Base-by-base conservation (phyloP, 2,329 filamentous ascomycete genomes). In the Clarireedia hainanense region DNA sequence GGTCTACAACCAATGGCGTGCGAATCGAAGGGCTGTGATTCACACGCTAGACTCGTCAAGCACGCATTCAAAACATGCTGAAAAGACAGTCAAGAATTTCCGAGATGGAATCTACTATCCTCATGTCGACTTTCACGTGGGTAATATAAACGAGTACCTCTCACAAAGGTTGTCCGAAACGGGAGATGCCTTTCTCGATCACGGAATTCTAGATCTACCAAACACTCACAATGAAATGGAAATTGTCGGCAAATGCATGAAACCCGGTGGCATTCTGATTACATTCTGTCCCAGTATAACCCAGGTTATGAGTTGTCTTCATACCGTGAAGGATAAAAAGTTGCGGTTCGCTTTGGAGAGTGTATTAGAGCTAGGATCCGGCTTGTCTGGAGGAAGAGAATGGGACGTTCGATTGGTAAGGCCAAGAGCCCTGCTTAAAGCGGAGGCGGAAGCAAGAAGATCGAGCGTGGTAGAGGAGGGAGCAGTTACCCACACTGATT, bases 271-370 rank as follows among this genome's bases (percentile, higher is more conserved):
- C 0, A 73, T 80, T 7, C 73, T 92, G 34, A 75, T 86, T 14
- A 76, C 90, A 1, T 94, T 91, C 72, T 84, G 83, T 61, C 89
- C 89, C 0, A 89, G 83, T 63, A 83, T 94, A 57, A 91, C 88
- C 9, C 89, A 92, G 69, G 86, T 92, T 55, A 82, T 78, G 42
- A 78, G 83, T 5, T 87, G 85, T 57, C 73, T 85, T 27, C 71
- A 78, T 47, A 68, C 74, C 40, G 78, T 83, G 34, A 77, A 77
- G 56, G 71, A 76, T 27, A 72, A 80, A 12, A 71, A 69, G 2
- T 72, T 89, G 52, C 80, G 81, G 15, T 53, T 79, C 23, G 69
- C 76, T 26, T 70, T 84, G 7, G 83, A 86, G 40, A 77, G 74
- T 46, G 80, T 83, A 0, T 65, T 86, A 15, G 84, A 88, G 68